Percentiles rank a stretch among this genome's conserved stretches.
These are phyloP conservation scores for Metschnikowia kunwiensis DNA, from an alignment of 805 yeast genomes.

Conservation along the genomic window DNA sequence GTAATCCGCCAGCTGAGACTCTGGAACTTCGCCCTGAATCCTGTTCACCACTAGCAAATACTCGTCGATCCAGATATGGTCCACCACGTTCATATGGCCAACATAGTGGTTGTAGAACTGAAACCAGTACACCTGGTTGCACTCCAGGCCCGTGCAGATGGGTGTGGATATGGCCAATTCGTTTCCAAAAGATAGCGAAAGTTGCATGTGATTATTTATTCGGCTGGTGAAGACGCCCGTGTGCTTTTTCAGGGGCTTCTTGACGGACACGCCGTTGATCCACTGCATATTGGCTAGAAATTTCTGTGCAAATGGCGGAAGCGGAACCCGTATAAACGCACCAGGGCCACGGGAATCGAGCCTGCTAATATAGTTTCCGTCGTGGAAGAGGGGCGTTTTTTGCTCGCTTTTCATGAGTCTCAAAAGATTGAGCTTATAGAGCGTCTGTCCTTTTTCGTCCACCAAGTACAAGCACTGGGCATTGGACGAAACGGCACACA, in stretches of 20 bases:
- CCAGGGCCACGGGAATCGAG: constrained; percentile 12
- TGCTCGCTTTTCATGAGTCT: constrained; percentile 7
- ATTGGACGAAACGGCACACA: constrained; percentile 26
- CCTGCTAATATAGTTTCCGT: constrained; percentile 27
- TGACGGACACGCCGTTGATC: constrained; percentile 19
- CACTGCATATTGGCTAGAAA: constrained; percentile 23
- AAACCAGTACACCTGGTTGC: constrained; percentile 40
- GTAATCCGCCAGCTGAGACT: constrained; percentile 12
- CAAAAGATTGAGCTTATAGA: constrained; percentile 25
- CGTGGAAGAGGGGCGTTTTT: constrained; percentile 21
- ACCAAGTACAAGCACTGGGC: constrained; percentile 20
- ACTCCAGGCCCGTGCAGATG: constrained; percentile 10
- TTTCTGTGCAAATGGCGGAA: constrained; percentile 29
- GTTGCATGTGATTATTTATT: constrained; percentile 12
- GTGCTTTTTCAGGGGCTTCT: constrained; percentile 16
- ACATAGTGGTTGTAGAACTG: constrained; percentile 32
- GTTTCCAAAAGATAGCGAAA: constrained; percentile 15
- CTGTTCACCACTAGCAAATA: constrained; percentile 35
- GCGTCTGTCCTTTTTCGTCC: constrained; percentile 15
- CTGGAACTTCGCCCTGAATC: constrained; percentile 8
- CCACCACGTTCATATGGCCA: constrained; percentile 32
- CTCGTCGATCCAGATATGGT: constrained; percentile 36
- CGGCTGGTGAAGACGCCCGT: constrained; percentile 22
- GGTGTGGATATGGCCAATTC: constrained; percentile 19
- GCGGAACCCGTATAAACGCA: constrained; percentile 27